Conservation (phyloP, 2,329 filamentous ascomycete species). For the Lithohypha guttulata region DNA sequence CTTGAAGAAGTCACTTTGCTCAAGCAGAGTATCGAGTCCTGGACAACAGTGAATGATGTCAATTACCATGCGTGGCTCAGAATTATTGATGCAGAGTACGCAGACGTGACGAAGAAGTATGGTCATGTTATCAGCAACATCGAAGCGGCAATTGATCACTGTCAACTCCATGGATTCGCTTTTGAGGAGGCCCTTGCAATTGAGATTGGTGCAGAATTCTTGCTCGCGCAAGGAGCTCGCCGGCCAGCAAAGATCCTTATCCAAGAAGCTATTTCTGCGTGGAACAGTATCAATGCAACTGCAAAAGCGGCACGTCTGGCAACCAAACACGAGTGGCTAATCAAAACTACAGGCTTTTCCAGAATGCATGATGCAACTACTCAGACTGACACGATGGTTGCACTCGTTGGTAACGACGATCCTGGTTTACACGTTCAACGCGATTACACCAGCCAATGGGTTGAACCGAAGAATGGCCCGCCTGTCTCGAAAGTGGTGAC, state of each 20-base stretch:
- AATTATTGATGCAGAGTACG: conserved; percentile 45
- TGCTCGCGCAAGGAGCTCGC: conserved; percentile 46
- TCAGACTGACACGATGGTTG: conserved; percentile 39
- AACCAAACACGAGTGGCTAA: conserved; percentile 50
- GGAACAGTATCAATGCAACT: conserved; percentile 46
- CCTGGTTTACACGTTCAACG: conserved; percentile 26
- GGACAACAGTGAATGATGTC: conserved; percentile 43
- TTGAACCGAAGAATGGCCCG: conserved; percentile 17
- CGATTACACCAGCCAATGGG: conserved; percentile 21
- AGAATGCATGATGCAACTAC: conserved; percentile 44
- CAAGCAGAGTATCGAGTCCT: conserved; percentile 43
- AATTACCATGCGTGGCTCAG: conserved; percentile 51
- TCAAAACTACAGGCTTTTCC: conserved; percentile 43
- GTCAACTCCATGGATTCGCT: conserved; percentile 46
- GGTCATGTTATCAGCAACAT: conserved; percentile 38
- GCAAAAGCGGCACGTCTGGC: conserved; percentile 49
- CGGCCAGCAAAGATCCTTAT: conserved; percentile 48
- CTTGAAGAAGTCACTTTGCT: conserved; percentile 40
- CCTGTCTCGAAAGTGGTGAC: conserved; percentile 4
- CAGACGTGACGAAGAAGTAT: conserved; percentile 38
- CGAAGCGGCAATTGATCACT: conserved; percentile 50
- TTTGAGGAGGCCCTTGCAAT: conserved; percentile 50
- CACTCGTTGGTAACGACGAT: conserved; percentile 21
- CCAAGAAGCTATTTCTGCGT: conserved; percentile 48
- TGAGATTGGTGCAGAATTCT: conserved; percentile 52